A percentile compares a stretch with the other conserved stretches of the same genome.
Evolutionary conservation across 306 rosid genomes (phyloP).

Genomic region (Citrullus amarus): DNA sequence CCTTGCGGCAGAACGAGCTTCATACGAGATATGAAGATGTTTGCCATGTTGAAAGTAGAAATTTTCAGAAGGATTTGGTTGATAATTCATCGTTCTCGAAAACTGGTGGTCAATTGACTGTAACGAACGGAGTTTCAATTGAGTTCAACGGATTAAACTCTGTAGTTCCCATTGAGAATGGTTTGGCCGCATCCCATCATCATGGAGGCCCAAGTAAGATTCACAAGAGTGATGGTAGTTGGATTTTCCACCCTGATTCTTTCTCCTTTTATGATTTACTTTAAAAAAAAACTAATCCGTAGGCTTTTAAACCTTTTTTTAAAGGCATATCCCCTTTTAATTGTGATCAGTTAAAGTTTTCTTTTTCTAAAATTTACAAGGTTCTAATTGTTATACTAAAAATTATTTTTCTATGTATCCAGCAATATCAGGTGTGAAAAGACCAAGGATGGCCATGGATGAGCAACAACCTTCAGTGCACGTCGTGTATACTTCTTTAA

Average conservation of each 20-base stretch:
- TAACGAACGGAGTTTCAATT: slow-evolving; percentile 18
- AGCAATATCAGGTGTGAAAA: slow-evolving; percentile 60
- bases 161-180: slow-evolving; percentile 21
- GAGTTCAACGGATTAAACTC: slow-evolving; percentile 18
- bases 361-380: neutral
- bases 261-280: neutral
- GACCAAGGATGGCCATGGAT: slow-evolving; percentile 43
- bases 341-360: neutral
- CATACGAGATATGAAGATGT: neutral
- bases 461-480: slow-evolving; percentile 60
- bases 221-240: slow-evolving; percentile 22
- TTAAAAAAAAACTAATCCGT: neutral
- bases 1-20: slow-evolving; percentile 2
- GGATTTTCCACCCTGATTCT: slow-evolving; percentile 32
- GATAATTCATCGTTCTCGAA: slow-evolving; percentile 16
- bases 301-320: neutral
- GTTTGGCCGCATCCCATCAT: slow-evolving; percentile 13
- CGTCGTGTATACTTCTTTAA: slow-evolving; percentile 48
- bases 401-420: neutral
- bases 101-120: slow-evolving; percentile 24
- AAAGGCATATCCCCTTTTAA: neutral
- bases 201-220: slow-evolving; percentile 20
- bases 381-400: neutral
- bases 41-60: neutral
- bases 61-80: slow-evolving; percentile 10